Evolutionary conservation across 345 rosid species (phyloP).

Genomic region (Eucalyptus marginata): DNA sequence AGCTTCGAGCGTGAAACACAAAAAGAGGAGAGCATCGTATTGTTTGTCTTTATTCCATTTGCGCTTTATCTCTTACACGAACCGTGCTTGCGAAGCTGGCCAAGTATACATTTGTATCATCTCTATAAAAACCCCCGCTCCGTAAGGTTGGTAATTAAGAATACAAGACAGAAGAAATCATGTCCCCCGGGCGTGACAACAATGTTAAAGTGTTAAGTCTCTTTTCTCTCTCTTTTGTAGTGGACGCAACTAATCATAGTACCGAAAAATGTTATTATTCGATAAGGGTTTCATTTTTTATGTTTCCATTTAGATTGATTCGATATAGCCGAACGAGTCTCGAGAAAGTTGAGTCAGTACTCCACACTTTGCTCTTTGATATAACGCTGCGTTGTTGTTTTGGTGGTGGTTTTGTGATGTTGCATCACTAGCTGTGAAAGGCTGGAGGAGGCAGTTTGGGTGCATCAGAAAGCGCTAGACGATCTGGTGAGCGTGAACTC

Average conservation of each 20-base stretch:
- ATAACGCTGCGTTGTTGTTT: not conserved
- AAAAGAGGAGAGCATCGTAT: not conserved
- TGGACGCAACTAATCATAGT: not conserved
- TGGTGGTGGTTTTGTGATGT: not conserved
- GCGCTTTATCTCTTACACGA: not conserved
- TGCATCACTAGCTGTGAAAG: accelerated
- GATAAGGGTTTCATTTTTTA: no score
- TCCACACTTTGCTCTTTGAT: not conserved
- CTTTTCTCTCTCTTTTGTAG: not conserved
- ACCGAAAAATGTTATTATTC: no score
- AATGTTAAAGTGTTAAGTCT: not conserved
- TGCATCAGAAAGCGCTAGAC: not conserved
- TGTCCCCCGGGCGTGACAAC: not conserved
- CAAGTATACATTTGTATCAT: not conserved
- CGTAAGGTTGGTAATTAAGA: not conserved
- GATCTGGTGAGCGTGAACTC: not conserved
- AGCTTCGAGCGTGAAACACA: not conserved
- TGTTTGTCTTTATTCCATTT: not conserved
- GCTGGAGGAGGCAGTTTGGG: not conserved
- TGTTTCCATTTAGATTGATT: no score
- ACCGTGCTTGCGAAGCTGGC: not conserved
- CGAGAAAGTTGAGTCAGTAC: not conserved
- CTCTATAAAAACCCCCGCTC: not conserved
- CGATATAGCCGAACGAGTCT: no score
- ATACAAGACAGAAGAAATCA: not conserved